Base-by-base conservation (phyloP, 2,329 filamentous ascomycete genomes). In the Fusarium longipes region DNA sequence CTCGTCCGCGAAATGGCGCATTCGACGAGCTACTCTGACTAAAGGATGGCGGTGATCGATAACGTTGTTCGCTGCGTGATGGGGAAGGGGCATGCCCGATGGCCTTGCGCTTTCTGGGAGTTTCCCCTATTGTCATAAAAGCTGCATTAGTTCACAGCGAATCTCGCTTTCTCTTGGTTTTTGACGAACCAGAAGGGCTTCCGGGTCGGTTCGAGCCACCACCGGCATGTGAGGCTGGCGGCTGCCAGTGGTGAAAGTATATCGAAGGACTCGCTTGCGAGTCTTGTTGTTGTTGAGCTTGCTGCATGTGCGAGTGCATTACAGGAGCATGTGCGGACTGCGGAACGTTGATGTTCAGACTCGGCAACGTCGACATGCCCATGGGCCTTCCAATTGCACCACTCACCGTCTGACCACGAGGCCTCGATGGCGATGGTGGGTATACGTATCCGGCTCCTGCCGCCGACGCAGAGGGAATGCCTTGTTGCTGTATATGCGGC, bases 221-320 rank as follows among this genome's bases (percentile, higher is more conserved):
- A 61, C 86, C 84, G 67, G 83, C 82, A 78, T 91, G 86, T 65
- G 88, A 86, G 22, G 84, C 86, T 15, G 93, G 93, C 43, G 93
- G 93, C 61, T 95, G 91, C 93, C 93, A 97, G 76, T 97, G 93
- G 75, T 97, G 93, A 77, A 97, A 97, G 78, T 93, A 96, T 45
- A 97, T 91, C 22, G 90, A 91, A 1, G 91, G 89, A 38, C 91
- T 92, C 18, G 88, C 85, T 66, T 73, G 71, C 14, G 65, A 24
- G 32, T 89, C 87, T 69, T 91, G 87, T 60, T 86, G 63, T 30
- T 84, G 53, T 54, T 87, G 84, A 36, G 80, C 83, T 75, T 83
- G 86, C 73, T 83, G 86, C 74, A 81, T 83, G 78, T 84, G 84
- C 73, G 80, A 73, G 63, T 81, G 75, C 71, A 81, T 77, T 32